Conservation (phyloP, 257 asterid genomes). For the Lycium barbarum region DNA sequence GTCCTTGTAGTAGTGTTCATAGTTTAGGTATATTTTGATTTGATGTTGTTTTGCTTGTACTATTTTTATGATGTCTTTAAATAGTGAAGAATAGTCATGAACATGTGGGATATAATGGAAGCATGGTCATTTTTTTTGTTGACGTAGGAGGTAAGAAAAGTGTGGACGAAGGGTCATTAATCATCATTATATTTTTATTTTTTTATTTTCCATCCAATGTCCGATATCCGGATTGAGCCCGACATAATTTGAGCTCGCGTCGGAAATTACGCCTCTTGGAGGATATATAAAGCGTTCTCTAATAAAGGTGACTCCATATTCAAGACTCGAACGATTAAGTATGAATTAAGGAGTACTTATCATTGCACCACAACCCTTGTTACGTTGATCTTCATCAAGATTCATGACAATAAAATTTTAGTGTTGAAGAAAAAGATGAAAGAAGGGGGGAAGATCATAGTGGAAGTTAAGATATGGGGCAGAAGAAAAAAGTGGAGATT, state of each 20-base stretch:
- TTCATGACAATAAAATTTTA: constrained; percentile 40
- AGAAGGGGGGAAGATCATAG: background rate
- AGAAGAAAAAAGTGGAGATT: constrained; percentile 47
- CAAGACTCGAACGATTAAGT: background rate
- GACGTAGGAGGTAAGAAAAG: constrained; percentile 73
- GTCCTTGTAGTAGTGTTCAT: constrained; percentile 55
- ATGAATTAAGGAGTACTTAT: background rate
- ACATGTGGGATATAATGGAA: constrained; percentile 28
- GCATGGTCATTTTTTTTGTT: constrained; percentile 29
- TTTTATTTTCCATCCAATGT: background rate
- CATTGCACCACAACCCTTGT: background rate
- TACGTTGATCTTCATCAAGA: background rate
- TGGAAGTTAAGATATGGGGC: constrained; percentile 40
- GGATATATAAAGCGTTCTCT: too few relatives aligned
- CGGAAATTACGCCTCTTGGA: too few relatives aligned
- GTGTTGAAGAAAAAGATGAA: constrained; percentile 16
- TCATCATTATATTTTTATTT: background rate
- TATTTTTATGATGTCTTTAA: background rate
- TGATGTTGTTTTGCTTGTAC: constrained; percentile 26
- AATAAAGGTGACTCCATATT: background rate
- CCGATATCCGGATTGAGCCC: fast-evolving
- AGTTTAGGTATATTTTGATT: constrained; percentile 29
- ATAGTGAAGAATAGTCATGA: constrained; percentile 26
- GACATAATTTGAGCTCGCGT: background rate
- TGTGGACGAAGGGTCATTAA: constrained; percentile 33